A percentile compares a stretch with the other conserved stretches of the same genome.
Conservation (phyloP, 2,329 filamentous ascomycete genomes). For the Colletotrichum destructivum region DNA sequence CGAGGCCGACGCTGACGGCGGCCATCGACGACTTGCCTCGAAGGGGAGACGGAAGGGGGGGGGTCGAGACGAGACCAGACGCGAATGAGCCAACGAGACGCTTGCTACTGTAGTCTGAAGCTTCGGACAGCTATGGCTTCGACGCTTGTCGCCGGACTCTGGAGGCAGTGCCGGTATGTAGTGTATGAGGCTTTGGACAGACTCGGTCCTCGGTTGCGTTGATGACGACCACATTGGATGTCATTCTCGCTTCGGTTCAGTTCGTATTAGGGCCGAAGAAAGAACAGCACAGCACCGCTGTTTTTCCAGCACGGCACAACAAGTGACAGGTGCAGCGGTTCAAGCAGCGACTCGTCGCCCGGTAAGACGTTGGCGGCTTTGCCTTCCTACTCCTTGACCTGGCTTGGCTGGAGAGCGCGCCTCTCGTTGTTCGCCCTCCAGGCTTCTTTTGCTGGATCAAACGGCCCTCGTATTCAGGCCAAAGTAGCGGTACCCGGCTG, state of each 20-base stretch:
- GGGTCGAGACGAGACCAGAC: neutral
- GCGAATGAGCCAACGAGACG: conserved; percentile 16
- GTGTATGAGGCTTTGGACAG: neutral
- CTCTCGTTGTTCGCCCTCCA: neutral
- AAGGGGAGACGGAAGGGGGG: neutral
- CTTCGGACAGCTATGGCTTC: conserved; percentile 8
- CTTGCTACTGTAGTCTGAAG: conserved; percentile 14
- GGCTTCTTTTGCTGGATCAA: conserved; percentile 17
- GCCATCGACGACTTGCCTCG: conserved; percentile 23
- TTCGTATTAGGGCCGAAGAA: conserved; percentile 11
- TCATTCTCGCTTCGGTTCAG: conserved; percentile 14
- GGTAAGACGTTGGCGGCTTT: conserved; percentile 7
- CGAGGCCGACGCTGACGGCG: conserved; percentile 25
- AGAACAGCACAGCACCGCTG: neutral
- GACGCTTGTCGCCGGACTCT: neutral
- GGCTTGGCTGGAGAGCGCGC: neutral
- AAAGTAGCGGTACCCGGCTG: conserved; percentile 39
- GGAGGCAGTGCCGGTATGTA: neutral
- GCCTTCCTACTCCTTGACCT: neutral
- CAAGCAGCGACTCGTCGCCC: conserved; percentile 11
- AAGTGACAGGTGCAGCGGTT: conserved; percentile 22
- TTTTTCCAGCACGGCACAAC: conserved; percentile 7
- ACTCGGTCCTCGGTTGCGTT: neutral
- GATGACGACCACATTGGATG: neutral
- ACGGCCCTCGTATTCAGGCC: conserved; percentile 42